phyloP scores from a whole-genome alignment of 2,329 filamentous ascomycete species.

The Aspergillus hiratsukae region DNA sequence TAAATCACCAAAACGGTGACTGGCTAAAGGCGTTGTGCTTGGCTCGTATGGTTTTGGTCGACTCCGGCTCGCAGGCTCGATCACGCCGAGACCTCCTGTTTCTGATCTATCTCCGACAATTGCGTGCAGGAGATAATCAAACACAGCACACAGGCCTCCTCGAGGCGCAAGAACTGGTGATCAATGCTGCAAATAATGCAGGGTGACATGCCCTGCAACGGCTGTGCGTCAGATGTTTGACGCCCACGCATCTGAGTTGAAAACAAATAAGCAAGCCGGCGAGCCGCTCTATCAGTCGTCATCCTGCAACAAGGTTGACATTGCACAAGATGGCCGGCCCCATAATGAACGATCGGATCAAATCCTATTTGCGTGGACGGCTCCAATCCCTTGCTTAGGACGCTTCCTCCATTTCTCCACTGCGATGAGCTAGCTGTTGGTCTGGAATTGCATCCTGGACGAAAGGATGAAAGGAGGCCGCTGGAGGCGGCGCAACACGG shows the following conservation, averaged over 20 bases:
- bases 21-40: not conserved
- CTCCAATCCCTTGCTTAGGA: not conserved
- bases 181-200: conserved; percentile 16
- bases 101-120: not conserved
- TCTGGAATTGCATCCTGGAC: conserved; percentile 3
- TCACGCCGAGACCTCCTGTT: not conserved
- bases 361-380: not conserved
- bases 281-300: not conserved
- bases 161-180: conserved; percentile 16
- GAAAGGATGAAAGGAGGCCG: conserved; percentile 14
- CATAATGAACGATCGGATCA: not conserved
- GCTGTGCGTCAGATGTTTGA: conserved; percentile 14
- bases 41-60: too few relatives aligned
- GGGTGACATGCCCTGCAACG: conserved; percentile 14
- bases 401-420: conserved; percentile 2
- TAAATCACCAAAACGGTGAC: not conserved
- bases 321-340: not conserved
- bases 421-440: conserved; percentile 8
- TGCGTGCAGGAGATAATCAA: not conserved
- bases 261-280: not conserved
- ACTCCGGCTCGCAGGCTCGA: not conserved
- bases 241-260: not conserved
- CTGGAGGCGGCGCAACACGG: conserved; percentile 13
- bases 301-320: not conserved
- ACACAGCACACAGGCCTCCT: conserved; percentile 8